Evolutionary conservation across 352 stramenopile species (phyloP).

Genomic region (Phytophthora pluvialis): DNA sequence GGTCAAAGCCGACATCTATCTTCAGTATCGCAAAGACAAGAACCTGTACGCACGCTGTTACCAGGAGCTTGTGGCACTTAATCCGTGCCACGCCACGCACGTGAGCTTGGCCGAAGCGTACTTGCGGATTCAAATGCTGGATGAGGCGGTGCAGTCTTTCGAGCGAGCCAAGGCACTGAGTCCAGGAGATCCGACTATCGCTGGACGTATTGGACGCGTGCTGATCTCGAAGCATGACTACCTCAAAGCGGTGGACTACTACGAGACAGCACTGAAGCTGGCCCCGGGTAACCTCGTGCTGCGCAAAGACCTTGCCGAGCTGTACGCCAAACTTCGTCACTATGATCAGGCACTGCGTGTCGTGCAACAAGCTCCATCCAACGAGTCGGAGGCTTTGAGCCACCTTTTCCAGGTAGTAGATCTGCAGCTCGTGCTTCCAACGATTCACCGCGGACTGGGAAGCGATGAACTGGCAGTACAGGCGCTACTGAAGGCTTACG

Average conservation of each 20-base stretch:
- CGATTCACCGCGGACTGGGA: constrained; percentile 76
- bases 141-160: constrained; percentile 86
- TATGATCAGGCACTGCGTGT: constrained; percentile 86
- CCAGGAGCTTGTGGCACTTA: constrained; percentile 86
- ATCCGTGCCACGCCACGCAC: constrained; percentile 74
- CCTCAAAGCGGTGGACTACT: constrained; percentile 93
- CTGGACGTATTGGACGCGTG: constrained; percentile 88
- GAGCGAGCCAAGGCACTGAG: constrained; percentile 60
- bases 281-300: constrained; percentile 78
- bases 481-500: constrained; percentile 78
- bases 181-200: constrained; percentile 78
- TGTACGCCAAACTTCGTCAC: constrained; percentile 90
- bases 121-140: constrained; percentile 92
- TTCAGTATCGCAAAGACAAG: constrained; percentile 93
- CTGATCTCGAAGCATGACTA: constrained; percentile 95
- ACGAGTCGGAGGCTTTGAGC: constrained; percentile 71
- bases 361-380: constrained; percentile 72
- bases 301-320: constrained; percentile 89
- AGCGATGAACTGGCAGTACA: constrained; percentile 82
- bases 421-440: constrained; percentile 79
- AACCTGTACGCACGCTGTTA: constrained; percentile 90
- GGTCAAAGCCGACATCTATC: constrained; percentile 94
- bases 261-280: constrained; percentile 89
- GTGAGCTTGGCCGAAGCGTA: constrained; percentile 93
- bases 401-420: constrained; percentile 74